Conservation (phyloP, 2,329 filamentous ascomycete genomes). For the Ascochyta fabae region DNA sequence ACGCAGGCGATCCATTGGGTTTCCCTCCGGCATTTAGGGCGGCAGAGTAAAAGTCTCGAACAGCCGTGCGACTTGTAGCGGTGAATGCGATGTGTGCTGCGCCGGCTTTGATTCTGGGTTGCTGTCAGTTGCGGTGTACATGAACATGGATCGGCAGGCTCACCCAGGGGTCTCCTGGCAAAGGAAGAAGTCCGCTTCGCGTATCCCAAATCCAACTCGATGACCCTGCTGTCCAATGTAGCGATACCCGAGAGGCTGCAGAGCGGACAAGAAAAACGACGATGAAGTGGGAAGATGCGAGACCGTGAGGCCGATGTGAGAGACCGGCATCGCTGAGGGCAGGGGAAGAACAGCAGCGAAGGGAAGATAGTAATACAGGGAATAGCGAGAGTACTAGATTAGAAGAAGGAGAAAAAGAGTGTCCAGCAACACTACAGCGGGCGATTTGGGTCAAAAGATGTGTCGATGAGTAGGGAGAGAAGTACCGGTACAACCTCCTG, state of each 20-base stretch:
- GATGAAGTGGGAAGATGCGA: conserved; percentile 78
- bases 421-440: conserved; percentile 4
- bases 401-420: conserved; percentile 16
- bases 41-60: conserved; percentile 74
- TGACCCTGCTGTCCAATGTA: conserved; percentile 70
- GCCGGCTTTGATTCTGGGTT: conserved; percentile 54
- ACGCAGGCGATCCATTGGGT: conserved; percentile 63
- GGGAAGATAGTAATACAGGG: conserved; percentile 21
- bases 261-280: conserved; percentile 81
- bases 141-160: conserved; percentile 30
- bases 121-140: conserved; percentile 30
- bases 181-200: conserved; percentile 68
- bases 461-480: conserved; percentile 18
- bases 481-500: conserved; percentile 31
- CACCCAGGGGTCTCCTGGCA: conserved; percentile 67
- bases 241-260: conserved; percentile 78
- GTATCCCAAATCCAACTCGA: conserved; percentile 66
- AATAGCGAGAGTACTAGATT: conserved; percentile 11
- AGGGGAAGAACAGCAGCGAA: conserved; percentile 15
- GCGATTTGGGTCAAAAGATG: background rate
- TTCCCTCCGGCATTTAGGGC: conserved; percentile 70
- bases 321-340: conserved; percentile 61
- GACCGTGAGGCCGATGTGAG: conserved; percentile 71
- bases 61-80: conserved; percentile 68
- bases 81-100: conserved; percentile 71